Evolutionary conservation across 2,329 filamentous ascomycete species (phyloP), one percentile per base, ranked within the genome.

Genomic region (Arthrobotrys sinensis): DNA sequence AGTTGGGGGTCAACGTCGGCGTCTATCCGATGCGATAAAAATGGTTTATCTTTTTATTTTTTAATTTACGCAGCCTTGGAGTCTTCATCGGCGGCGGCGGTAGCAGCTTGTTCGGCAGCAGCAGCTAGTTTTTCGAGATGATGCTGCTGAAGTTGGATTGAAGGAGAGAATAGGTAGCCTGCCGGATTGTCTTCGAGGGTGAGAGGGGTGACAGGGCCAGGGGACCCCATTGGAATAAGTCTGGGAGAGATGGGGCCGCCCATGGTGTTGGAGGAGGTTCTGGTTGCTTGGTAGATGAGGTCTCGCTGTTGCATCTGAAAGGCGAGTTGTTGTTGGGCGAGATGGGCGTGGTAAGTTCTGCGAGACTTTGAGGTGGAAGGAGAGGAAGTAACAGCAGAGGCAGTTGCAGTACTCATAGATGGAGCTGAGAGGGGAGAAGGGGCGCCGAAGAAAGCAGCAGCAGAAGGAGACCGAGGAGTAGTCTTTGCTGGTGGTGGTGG

Each of bases 41-140:
- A n/a, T 24, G 11, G 32, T 21, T 60, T 19, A 84, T 84, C 83
- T 82, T 82, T 81, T 81, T 8, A 4, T 52, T 52, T 52, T 52
- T 34, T 52, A 4, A 32, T 34, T 79, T 80, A 70, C 76, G 72
- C 80, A 57, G 67, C 21, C 57, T 80, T 76, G 68, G 64, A 67
- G 48, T 76, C 81, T 72, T 82, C 77, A 65, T 79, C 81, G 80
- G 82, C 82, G 11, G 45, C 45, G 11, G 40, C 12, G 7, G 40
- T 12, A 81, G 83, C 82, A 82, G 84, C 81, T 82, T 83, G 82
- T 81, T 79, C 80, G 80, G 81, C 81, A 79, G 82, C 81, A 82
- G 82, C 82, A 38, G 68, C 69, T 14, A 73, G 19, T 19, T 72
- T 75, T 19, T 69, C 76, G 40, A 79, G 65, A 21, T 73, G 70